Percentiles rank a stretch among this genome's conserved stretches.
Conservation (phyloP, 2,329 filamentous ascomycete species). For the Aspergillus ruber region DNA sequence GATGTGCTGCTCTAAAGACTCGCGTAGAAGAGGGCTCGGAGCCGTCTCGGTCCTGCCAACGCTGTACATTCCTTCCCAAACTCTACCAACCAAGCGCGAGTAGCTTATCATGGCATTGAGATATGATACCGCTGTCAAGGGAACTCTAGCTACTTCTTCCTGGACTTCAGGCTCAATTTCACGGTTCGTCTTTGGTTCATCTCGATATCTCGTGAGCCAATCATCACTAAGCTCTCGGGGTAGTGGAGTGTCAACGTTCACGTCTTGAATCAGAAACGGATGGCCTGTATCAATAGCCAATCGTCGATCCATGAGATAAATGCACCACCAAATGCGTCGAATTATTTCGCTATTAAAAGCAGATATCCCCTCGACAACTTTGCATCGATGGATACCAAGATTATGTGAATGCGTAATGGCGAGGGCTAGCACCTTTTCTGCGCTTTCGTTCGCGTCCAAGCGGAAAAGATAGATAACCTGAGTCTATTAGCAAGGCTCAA, state of each 20-base stretch:
- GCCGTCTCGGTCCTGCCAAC: slow-evolving; percentile 8
- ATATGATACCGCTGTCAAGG: slow-evolving; percentile 9
- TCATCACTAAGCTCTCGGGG: slow-evolving; percentile 13
- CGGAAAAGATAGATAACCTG: slow-evolving; percentile 18
- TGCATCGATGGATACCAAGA: slow-evolving; percentile 15
- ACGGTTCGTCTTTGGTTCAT: not conserved
- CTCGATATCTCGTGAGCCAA: slow-evolving; percentile 5
- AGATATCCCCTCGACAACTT: slow-evolving; percentile 9
- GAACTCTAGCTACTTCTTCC: not conserved
- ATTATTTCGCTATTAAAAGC: slow-evolving; percentile 16
- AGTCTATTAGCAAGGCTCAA: not conserved
- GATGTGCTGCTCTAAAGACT: slow-evolving; percentile 12
- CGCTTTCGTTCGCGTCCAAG: slow-evolving; percentile 8
- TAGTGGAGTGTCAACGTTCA: slow-evolving; percentile 15
- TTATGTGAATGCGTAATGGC: slow-evolving; percentile 16
- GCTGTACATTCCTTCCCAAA: slow-evolving; percentile 18
- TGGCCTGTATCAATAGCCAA: slow-evolving; percentile 19
- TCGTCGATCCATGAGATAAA: slow-evolving; percentile 19
- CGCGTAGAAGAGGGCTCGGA: slow-evolving; percentile 8
- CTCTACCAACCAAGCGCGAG: slow-evolving; percentile 14
- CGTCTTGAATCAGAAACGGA: slow-evolving; percentile 20
- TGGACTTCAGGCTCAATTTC: not conserved
- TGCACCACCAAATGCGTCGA: slow-evolving; percentile 25
- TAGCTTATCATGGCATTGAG: slow-evolving; percentile 15
- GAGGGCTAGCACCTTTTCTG: slow-evolving; percentile 11